Evolutionary conservation across 164 flowering plant genomes (phyloP), one percentile per base, ranked within the genome.

Genomic region (Protea cynaroides): DNA sequence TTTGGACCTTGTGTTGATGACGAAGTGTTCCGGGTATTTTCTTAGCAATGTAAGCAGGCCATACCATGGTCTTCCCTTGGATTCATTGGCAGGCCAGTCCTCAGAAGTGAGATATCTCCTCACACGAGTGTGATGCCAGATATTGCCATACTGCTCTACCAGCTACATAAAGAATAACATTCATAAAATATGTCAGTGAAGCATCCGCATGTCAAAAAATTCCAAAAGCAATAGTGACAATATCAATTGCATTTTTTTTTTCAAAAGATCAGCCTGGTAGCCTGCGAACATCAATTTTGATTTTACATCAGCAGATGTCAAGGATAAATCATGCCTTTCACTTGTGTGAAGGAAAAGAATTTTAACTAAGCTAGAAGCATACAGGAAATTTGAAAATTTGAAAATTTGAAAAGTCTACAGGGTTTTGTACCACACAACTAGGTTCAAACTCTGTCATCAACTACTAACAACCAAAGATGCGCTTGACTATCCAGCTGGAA

Each of bases 1-100:
- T 74, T 84, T 95, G 59, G 97, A 88, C 71, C 96, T 82, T 24
- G 94, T 95, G 79, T 92, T 92, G 83, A 95, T 88, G 61, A 95
- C 97, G 57, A 95, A 95, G 70, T 95, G 97, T 75, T 95, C 97
- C 1, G 99, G 99, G 73, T 95, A 88, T 76, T 90, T 95, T 73
- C 94, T 76, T 10, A 95, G 78, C 79, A 95, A 71, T 71, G 86
- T 82, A n/a, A 95, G 96, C 82, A 95, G 73, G 34, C 99, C 99
- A 67, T 72, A 83, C 99, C 99, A 92, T 7, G 97, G 99, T 61
- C 85, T 92, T 63, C 84, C 94, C 64, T 82, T 83, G 55, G 96
- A 67, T 73, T 93, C 98, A 0, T 81, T 78, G 34, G 68, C 78
- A 36, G 87, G 78, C 81, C 90, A 85, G 37, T 92, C 97, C 68